phyloP scores from a whole-genome alignment of 2,329 filamentous ascomycete genomes.

The Nannizziopsis arthrosporioides region DNA sequence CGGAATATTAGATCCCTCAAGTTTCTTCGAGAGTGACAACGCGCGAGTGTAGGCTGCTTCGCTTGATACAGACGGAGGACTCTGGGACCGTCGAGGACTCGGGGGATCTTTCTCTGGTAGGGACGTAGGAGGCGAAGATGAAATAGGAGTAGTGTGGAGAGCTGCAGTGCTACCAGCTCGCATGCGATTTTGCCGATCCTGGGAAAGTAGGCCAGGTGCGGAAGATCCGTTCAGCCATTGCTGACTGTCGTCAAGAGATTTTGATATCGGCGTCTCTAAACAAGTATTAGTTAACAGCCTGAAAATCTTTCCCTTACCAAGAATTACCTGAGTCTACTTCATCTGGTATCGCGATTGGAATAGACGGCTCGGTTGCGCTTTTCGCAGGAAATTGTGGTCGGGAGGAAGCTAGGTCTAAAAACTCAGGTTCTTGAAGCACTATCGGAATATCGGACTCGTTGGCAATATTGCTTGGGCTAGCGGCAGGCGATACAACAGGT shows the following conservation, averaged over 20 bases:
- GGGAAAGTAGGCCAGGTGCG: neutral
- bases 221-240: conserved; percentile 3
- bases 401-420: conserved; percentile 33
- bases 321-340: conserved; percentile 28
- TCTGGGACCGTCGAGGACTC: conserved; percentile 48
- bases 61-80: conserved; percentile 60
- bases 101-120: neutral
- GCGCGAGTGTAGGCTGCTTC: conserved; percentile 74
- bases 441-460: conserved; percentile 23
- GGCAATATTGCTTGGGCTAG: conserved; percentile 51
- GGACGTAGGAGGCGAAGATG: neutral
- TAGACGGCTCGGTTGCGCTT: neutral
- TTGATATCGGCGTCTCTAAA: neutral
- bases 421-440: conserved; percentile 40
- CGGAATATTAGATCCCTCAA: conserved; percentile 83
- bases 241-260: conserved; percentile 2
- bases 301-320: neutral
- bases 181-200: neutral
- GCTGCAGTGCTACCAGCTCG: conserved; percentile 5
- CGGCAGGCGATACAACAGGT: conserved; percentile 78
- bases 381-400: conserved; percentile 14
- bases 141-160: conserved; percentile 3
- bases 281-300: neutral
- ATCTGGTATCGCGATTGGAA: conserved; percentile 27
- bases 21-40: conserved; percentile 69